A percentile compares a stretch with the other conserved stretches of the same genome.
These are phyloP conservation scores for Haplosporangium gracile DNA, from an alignment of 192 early-diverging fungal genomes.

Conservation along the genomic window DNA sequence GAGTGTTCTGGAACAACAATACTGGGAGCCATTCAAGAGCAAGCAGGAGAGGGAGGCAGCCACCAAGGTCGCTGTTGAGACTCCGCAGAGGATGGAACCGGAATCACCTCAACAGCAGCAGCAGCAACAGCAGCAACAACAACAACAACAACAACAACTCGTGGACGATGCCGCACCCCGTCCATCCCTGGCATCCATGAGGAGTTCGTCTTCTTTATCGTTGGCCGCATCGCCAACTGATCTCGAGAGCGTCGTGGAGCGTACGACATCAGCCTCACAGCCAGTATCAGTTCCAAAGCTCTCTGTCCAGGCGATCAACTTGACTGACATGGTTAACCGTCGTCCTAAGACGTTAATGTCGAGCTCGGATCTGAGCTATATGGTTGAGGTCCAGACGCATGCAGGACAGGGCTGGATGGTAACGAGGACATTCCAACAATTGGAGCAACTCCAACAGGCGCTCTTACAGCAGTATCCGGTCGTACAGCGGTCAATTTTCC, in stretches of 20 bases:
- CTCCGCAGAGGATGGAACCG: background rate
- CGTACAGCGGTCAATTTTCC: conserved; percentile 40
- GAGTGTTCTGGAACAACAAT: conserved; percentile 28
- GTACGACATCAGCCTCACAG: background rate
- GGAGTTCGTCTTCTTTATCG: background rate
- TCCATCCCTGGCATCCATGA: background rate
- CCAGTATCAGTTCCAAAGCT: background rate
- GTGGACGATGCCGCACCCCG: background rate
- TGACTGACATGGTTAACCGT: conserved; percentile 43
- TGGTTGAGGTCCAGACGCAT: conserved; percentile 46
- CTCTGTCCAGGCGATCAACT: conserved; percentile 12
- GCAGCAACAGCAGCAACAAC: background rate
- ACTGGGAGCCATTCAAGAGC: conserved; percentile 47
- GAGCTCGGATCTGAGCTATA: conserved; percentile 37
- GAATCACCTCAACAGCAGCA: background rate
- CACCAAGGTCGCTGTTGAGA: background rate
- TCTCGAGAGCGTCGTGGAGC: background rate
- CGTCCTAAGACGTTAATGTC: conserved; percentile 51
- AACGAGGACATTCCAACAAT: conserved; percentile 44
- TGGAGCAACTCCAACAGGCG: conserved; percentile 38
- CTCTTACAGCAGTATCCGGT: conserved; percentile 43
- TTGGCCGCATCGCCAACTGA: background rate
- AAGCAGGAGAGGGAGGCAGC: conserved; percentile 15
- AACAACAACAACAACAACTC: background rate
- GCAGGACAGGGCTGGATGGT: conserved; percentile 50